Evolutionary conservation across 768 basidiomycete genomes (phyloP).

Genomic region (Cystofilobasidium ferigula): DNA sequence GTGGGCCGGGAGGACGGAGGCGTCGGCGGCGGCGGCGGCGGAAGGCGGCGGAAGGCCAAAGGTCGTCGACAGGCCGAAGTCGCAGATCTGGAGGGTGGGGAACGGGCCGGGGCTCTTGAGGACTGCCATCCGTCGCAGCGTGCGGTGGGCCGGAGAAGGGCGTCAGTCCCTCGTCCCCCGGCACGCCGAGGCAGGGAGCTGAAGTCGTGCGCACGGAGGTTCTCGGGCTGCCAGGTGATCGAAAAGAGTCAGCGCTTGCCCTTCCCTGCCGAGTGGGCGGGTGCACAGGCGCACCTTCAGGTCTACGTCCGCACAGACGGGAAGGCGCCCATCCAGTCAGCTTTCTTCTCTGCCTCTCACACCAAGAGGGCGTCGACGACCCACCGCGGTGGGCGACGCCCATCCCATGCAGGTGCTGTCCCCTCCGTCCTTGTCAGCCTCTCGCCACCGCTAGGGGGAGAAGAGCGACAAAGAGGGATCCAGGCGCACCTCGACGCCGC

Average conservation of each 20-base stretch:
- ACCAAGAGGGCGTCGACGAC: neutral
- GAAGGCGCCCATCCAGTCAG: neutral
- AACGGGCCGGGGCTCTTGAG: slow-evolving; percentile 13
- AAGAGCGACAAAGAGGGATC: neutral
- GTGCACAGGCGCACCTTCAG: slow-evolving; percentile 11
- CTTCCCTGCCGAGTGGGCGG: no score
- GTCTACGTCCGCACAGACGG: neutral
- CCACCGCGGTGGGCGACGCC: slow-evolving; percentile 18
- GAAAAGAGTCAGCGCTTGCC: no score
- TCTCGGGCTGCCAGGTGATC: slow-evolving; percentile 12
- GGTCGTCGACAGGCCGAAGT: slow-evolving; percentile 20
- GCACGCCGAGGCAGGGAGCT: no score
- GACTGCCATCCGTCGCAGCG: no score
- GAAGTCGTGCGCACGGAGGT: slow-evolving; percentile 4
- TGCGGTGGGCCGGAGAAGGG: no score
- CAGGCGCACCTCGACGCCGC: slow-evolving; percentile 14
- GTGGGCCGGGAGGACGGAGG: neutral
- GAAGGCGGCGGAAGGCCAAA: neutral
- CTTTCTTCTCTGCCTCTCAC: neutral
- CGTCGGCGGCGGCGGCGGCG: neutral
- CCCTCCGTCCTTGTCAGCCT: neutral
- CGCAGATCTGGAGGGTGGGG: slow-evolving; percentile 24
- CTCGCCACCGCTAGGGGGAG: no score
- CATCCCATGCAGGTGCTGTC: slow-evolving; percentile 14
- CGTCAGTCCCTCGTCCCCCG: no score